Percentiles rank a stretch among this genome's conserved stretches.
These are phyloP conservation scores for Venturia aucupariae DNA, from an alignment of 2,329 filamentous ascomycete genomes.

Conservation along the genomic window DNA sequence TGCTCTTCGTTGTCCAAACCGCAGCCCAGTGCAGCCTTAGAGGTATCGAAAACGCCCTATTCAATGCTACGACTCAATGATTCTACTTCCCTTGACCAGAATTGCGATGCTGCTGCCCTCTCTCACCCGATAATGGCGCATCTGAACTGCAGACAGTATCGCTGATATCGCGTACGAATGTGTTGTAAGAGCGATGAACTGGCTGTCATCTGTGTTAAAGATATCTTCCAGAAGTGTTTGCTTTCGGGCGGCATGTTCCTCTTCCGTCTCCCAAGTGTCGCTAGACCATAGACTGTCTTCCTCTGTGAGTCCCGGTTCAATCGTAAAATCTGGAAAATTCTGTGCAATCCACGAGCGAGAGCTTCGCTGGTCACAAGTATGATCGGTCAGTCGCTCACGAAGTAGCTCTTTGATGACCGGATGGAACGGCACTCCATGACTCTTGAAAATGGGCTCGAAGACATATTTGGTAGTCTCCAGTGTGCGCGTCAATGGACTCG, in stretches of 20 bases:
- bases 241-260: slow-evolving; percentile 18
- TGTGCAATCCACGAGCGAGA: slow-evolving; percentile 26
- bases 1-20: too few relatives aligned
- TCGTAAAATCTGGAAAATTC: slow-evolving; percentile 29
- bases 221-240: background rate
- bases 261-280: slow-evolving; percentile 38
- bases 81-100: too few relatives aligned
- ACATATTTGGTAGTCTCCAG: slow-evolving; percentile 53
- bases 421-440: slow-evolving; percentile 38
- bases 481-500: slow-evolving; percentile 54
- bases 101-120: too few relatives aligned
- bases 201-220: background rate
- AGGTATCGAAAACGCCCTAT: too few relatives aligned
- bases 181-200: background rate
- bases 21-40: too few relatives aligned
- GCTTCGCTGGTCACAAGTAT: slow-evolving; percentile 58
- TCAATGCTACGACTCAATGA: too few relatives aligned
- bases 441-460: slow-evolving; percentile 36
- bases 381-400: slow-evolving; percentile 56
- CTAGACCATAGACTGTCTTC: slow-evolving; percentile 46
- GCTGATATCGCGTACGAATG: too few relatives aligned
- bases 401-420: slow-evolving; percentile 57
- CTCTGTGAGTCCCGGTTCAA: slow-evolving; percentile 55
- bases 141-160: too few relatives aligned
- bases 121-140: too few relatives aligned